Percentiles rank a stretch among this genome's conserved stretches.
Conservation (phyloP, 805 yeast species). For the Candida maesae region DNA sequence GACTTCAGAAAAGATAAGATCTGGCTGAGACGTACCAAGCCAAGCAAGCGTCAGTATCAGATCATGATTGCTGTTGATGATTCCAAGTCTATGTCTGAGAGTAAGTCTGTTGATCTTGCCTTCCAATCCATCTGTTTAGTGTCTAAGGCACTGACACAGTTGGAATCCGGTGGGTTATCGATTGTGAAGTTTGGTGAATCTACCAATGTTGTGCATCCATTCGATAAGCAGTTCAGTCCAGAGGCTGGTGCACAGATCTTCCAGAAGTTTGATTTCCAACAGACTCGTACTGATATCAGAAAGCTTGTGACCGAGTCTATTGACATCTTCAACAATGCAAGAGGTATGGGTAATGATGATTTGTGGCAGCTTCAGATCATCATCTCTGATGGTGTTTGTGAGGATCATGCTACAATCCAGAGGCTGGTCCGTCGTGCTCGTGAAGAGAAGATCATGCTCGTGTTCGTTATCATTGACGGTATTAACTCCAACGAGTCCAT, state of each 20-base stretch:
- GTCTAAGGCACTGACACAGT: conserved; percentile 86
- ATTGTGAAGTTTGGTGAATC: conserved; percentile 87
- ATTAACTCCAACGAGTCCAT: conserved; percentile 80
- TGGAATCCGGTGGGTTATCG: conserved; percentile 91
- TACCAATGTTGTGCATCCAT: conserved; percentile 82
- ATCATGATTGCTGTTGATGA: conserved; percentile 97
- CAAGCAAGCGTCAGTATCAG: conserved; percentile 95
- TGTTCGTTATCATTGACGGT: conserved; percentile 91
- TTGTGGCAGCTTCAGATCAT: conserved; percentile 93
- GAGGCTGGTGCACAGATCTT: conserved; percentile 82
- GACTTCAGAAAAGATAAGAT: conserved; percentile 97
- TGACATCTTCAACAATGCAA: conserved; percentile 59
- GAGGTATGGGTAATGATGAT: conserved; percentile 47
- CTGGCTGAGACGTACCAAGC: conserved; percentile 96
- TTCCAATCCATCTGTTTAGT: conserved; percentile 93
- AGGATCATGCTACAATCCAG: conserved; percentile 81
- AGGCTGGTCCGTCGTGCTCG: conserved; percentile 87
- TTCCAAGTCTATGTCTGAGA: conserved; percentile 95
- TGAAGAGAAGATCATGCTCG: conserved; percentile 90
- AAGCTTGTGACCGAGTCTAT: conserved; percentile 70
- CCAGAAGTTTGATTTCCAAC: conserved; percentile 88
- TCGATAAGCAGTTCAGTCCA: conserved; percentile 76
- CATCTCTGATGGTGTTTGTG: conserved; percentile 95
- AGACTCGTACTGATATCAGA: conserved; percentile 79
- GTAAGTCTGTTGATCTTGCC: conserved; percentile 85